These are phyloP conservation scores for Polytolypa hystricis DNA, from an alignment of 2,329 filamentous ascomycete species.

Conservation along the genomic window DNA sequence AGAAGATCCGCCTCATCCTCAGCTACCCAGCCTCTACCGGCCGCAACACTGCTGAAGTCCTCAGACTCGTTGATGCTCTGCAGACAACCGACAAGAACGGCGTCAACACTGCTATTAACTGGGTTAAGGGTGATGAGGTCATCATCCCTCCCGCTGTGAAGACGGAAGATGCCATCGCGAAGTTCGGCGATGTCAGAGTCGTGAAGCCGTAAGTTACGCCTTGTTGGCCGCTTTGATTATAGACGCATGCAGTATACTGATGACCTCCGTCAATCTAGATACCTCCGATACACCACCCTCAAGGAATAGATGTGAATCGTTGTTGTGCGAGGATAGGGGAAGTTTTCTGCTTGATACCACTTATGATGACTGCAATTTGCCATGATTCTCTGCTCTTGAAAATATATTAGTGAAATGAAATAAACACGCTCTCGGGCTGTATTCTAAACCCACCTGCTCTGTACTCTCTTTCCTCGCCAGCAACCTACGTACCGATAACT, in stretches of 20 bases:
- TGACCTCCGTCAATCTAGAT: slow-evolving; percentile 15
- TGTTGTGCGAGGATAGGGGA: too few species aligned
- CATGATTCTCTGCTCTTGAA: too few species aligned
- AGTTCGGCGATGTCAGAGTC: slow-evolving; percentile 64
- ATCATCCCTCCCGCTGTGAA: slow-evolving; percentile 77
- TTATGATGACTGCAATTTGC: too few species aligned
- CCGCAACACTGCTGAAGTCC: slow-evolving; percentile 68
- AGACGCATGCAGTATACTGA: neutral
- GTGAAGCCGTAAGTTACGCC: slow-evolving; percentile 42
- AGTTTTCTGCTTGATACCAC: too few species aligned
- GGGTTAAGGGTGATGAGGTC: slow-evolving; percentile 79
- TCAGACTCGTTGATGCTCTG: slow-evolving; percentile 67
- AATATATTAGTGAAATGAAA: too few species aligned
- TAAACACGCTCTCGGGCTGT: too few species aligned
- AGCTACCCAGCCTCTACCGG: slow-evolving; percentile 87
- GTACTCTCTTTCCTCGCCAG: too few species aligned
- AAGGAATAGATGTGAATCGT: slow-evolving; percentile 22
- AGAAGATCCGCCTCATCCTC: slow-evolving; percentile 87
- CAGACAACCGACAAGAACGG: slow-evolving; percentile 81
- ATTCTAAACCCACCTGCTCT: too few species aligned
- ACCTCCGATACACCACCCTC: slow-evolving; percentile 27
- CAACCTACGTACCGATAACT: too few species aligned
- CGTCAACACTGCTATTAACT: slow-evolving; percentile 82
- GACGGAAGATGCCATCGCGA: slow-evolving; percentile 74
- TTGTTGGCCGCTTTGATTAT: neutral